Evolutionary conservation across 1,284 basidiomycete genomes (phyloP).

Genomic region (Marasmius fiardii): DNA sequence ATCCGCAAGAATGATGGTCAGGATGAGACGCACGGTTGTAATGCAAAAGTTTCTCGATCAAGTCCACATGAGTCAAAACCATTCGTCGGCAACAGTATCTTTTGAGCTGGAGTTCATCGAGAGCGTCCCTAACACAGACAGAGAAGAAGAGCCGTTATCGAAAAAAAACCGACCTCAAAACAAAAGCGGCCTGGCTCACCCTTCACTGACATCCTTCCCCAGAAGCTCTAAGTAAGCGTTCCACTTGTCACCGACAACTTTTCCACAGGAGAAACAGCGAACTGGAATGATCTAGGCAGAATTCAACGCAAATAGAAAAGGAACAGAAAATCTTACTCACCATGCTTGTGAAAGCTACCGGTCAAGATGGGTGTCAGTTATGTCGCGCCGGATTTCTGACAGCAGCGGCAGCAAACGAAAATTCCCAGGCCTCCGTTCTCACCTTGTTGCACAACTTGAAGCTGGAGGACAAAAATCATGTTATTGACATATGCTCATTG

Average conservation of each 20-base stretch:
- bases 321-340: no score
- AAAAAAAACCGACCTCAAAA: background rate
- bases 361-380: no score
- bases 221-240: slow-evolving; percentile 79
- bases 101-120: slow-evolving; percentile 89
- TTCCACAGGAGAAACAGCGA: slow-evolving; percentile 89
- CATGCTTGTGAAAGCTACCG: no score
- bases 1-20: background rate
- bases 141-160: no score
- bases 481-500: no score
- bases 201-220: slow-evolving; percentile 78
- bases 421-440: no score
- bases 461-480: no score
- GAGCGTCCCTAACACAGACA: slow-evolving; percentile 38
- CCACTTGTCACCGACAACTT: slow-evolving; percentile 95
- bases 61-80: slow-evolving; percentile 96
- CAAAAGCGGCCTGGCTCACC: slow-evolving; percentile 48
- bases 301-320: no score
- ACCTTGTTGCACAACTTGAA: no score
- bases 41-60: slow-evolving; percentile 94
- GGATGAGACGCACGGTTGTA: slow-evolving; percentile 79
- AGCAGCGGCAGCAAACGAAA: no score
- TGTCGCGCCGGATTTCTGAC: no score
- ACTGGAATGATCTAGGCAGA: slow-evolving; percentile 74
- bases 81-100: slow-evolving; percentile 97